These are phyloP conservation scores for Stropharia rugosoannulata DNA, from an alignment of 768 basidiomycete genomes.

Conservation along the genomic window DNA sequence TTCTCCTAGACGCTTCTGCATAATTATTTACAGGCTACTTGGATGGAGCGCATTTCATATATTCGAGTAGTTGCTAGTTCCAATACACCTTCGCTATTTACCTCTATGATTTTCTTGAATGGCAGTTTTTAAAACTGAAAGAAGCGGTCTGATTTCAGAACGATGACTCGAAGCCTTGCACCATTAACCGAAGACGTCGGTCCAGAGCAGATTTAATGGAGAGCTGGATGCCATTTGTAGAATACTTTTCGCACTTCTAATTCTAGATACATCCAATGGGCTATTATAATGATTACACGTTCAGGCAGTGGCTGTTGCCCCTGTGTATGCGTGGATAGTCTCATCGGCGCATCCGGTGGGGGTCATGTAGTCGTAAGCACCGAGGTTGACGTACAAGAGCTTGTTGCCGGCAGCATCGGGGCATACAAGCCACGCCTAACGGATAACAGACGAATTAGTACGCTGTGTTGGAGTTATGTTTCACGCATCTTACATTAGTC, in stretches of 20 bases:
- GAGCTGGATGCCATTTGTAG: too few relatives aligned
- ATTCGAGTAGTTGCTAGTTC: slow-evolving; percentile 5
- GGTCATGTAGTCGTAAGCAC: slow-evolving; percentile 51
- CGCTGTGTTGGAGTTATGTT: neutral
- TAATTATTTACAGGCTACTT: slow-evolving; percentile 1
- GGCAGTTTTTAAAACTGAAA: neutral
- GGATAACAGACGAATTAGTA: neutral
- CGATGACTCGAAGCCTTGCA: too few relatives aligned
- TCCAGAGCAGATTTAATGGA: too few relatives aligned
- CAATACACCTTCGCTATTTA: slow-evolving; percentile 3
- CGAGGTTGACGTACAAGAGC: slow-evolving; percentile 53
- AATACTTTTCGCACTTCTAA: too few relatives aligned
- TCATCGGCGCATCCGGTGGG: slow-evolving; percentile 60
- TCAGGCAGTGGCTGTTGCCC: slow-evolving; percentile 31
- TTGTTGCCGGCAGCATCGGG: slow-evolving; percentile 43
- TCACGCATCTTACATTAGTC: slow-evolving; percentile 38
- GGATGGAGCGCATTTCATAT: slow-evolving; percentile 1
- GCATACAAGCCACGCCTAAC: slow-evolving; percentile 57
- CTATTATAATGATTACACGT: neutral
- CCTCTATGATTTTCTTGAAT: neutral
- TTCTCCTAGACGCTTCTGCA: neutral
- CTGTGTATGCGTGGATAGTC: slow-evolving; percentile 62
- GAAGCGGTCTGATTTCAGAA: too few relatives aligned
- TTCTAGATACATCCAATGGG: neutral
- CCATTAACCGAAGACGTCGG: too few relatives aligned